Evolutionary conservation across 805 yeast species (phyloP).

Genomic region (Saccharomycopsis lassenensis): DNA sequence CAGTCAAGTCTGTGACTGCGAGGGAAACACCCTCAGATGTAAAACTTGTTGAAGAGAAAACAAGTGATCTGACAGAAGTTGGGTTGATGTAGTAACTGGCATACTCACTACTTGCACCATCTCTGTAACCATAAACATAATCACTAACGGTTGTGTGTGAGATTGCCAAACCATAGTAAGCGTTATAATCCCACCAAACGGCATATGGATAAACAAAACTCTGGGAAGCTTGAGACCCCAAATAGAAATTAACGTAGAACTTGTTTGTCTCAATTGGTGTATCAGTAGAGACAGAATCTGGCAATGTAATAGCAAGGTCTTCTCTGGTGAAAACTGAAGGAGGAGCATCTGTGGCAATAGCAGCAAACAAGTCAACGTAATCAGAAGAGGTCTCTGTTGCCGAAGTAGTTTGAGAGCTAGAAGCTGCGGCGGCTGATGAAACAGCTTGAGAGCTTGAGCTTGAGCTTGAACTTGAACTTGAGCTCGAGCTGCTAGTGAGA

Average conservation of each 20-base stretch:
- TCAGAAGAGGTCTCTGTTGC: conserved; percentile 21
- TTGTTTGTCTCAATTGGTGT: conserved; percentile 49
- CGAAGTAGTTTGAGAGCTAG: conserved; percentile 17
- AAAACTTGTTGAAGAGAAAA: conserved; percentile 30
- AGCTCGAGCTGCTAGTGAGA: conserved; percentile 4
- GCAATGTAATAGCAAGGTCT: conserved; percentile 34
- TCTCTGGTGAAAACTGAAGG: conserved; percentile 35
- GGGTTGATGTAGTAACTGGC: conserved; percentile 8
- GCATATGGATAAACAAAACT: conserved; percentile 77
- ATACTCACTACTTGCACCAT: too few relatives aligned
- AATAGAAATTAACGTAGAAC: conserved; percentile 62
- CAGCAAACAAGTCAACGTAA: conserved; percentile 35
- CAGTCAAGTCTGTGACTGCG: conserved; percentile 34
- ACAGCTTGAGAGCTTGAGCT: conserved; percentile 10
- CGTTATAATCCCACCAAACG: conserved; percentile 44
- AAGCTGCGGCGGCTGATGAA: conserved; percentile 11
- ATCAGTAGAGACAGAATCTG: conserved; percentile 35
- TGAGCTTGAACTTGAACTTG: conserved; percentile 8
- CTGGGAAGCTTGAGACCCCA: conserved; percentile 56
- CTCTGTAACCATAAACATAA: conserved; percentile 58
- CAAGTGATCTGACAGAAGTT: conserved; percentile 1
- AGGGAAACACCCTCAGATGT: conserved; percentile 25
- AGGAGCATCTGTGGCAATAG: conserved; percentile 36
- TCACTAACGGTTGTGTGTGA: conserved; percentile 51
- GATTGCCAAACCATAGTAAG: conserved; percentile 49